Evolutionary conservation across 345 rosid species (phyloP).

Genomic region (Camelina laxa): DNA sequence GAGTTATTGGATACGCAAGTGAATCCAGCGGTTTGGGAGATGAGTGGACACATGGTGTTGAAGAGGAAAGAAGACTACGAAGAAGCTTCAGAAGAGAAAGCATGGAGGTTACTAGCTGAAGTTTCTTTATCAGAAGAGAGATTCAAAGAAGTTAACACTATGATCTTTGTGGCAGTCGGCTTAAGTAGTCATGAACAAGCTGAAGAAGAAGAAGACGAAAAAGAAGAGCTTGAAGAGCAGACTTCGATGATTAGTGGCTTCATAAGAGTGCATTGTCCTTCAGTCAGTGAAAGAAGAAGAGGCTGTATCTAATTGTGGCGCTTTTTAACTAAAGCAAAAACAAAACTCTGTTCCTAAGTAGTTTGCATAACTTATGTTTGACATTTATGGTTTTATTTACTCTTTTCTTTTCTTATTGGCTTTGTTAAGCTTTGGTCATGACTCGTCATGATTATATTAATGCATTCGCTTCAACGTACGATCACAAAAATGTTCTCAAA

Average conservation of each 20-base stretch:
- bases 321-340: background rate
- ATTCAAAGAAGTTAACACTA: conserved; percentile 70
- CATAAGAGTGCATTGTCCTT: conserved; percentile 42
- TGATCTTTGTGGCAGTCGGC: conserved; percentile 67
- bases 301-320: conserved; percentile 1
- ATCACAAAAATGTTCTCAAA: too few relatives aligned
- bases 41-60: conserved; percentile 96
- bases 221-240: too few relatives aligned
- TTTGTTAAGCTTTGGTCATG: background rate
- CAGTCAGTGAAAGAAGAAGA: conserved; percentile 44
- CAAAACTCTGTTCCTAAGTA: background rate
- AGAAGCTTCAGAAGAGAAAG: conserved; percentile 88
- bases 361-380: conserved; percentile 25
- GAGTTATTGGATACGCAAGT: conserved; percentile 92
- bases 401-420: background rate
- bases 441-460: too few relatives aligned
- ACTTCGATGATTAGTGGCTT: conserved; percentile 38
- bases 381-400: background rate
- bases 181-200: conserved; percentile 20
- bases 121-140: conserved; percentile 91
- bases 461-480: too few relatives aligned
- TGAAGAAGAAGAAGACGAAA: conserved; percentile 32
- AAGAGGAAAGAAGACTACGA: conserved; percentile 90
- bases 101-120: conserved; percentile 88
- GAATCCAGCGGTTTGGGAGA: conserved; percentile 99